phyloP scores from a whole-genome alignment of 495 filamentous ascomycete genomes.

The Penicillium dipodomyicola region DNA sequence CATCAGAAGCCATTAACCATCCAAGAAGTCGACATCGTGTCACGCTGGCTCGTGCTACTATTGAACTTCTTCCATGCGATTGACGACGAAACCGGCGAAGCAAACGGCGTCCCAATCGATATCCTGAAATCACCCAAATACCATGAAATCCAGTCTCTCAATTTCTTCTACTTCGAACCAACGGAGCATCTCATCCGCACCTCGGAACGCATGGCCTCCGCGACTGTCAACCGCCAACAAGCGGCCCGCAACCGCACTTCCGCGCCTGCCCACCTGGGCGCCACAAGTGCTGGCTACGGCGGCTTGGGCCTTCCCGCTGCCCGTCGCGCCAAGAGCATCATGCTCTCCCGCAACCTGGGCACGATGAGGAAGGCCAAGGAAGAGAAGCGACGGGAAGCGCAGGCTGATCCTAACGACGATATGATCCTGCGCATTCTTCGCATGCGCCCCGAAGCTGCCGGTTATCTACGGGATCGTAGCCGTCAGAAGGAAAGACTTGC shows the following conservation, averaged over 20 bases:
- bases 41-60: constrained; percentile 89
- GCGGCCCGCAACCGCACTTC: constrained; percentile 65
- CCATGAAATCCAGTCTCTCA: constrained; percentile 90
- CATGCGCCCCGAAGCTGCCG: constrained; percentile 92
- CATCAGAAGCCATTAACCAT: constrained; percentile 81
- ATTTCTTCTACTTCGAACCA: constrained; percentile 97
- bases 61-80: constrained; percentile 93
- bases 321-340: constrained; percentile 84
- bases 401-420: constrained; percentile 96
- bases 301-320: constrained; percentile 68
- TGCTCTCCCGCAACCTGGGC: constrained; percentile 90
- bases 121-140: constrained; percentile 96
- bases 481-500: constrained; percentile 92
- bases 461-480: constrained; percentile 85
- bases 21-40: constrained; percentile 91
- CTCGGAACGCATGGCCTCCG: constrained; percentile 91
- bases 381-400: constrained; percentile 90
- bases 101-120: constrained; percentile 82
- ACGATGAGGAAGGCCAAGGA: constrained; percentile 96
- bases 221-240: constrained; percentile 76
- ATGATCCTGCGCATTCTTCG: constrained; percentile 95
- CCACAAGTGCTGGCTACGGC: constrained; percentile 58
- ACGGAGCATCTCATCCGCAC: constrained; percentile 90
- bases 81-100: constrained; percentile 82
- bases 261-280: constrained; percentile 62